phyloP scores from a whole-genome alignment of 345 rosid genomes.

The Arabidopsis thaliana region TAIR10.1 NC_003075.7:8337001-8337500 shows the following conservation, averaged over 20 bases:
- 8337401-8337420: constrained; percentile 13
- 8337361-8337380: background rate
- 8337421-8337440: constrained; percentile 25
- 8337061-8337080: constrained; percentile 26
- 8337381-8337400: constrained; percentile 19
- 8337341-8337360: constrained; percentile 14
- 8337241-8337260: constrained; percentile 30
- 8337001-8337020: constrained; percentile 75
- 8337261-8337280: constrained; percentile 15
- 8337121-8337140: constrained; percentile 37
- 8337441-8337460: constrained; percentile 24
- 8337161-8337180: constrained; percentile 26
- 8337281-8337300: background rate
- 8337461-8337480: constrained; percentile 20
- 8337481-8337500: constrained; percentile 39
- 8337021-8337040: constrained; percentile 44
- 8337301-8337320: constrained; percentile 16
- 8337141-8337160: constrained; percentile 32
- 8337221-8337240: constrained; percentile 5
- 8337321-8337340: constrained; percentile 20
- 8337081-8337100: constrained; percentile 19
- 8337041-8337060: constrained; percentile 29
- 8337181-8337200: constrained; percentile 18
- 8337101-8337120: constrained; percentile 29
- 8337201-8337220: constrained; percentile 23